Percentiles rank a stretch among this genome's conserved stretches.
phyloP scores from a whole-genome alignment of 2,329 filamentous ascomycete species.

The Sporothrix brasiliensis region DNA sequence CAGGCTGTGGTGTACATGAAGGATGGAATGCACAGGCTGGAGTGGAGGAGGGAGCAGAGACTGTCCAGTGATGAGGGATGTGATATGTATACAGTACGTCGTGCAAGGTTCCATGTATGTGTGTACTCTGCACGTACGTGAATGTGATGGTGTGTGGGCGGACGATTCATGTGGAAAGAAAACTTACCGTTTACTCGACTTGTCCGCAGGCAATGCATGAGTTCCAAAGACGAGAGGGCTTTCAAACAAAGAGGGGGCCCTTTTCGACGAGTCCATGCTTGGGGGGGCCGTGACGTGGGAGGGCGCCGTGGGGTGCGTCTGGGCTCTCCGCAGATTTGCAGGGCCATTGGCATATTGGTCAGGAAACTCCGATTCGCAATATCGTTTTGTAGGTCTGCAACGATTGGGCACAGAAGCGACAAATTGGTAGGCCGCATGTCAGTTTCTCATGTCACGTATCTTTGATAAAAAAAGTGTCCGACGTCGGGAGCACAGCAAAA shows the following conservation, averaged over 20 bases:
- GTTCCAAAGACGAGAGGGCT: conserved; percentile 41
- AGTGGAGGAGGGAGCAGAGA: not conserved
- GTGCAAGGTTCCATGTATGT: conserved; percentile 4
- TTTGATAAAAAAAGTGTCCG: not conserved
- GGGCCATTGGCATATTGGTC: conserved; percentile 28
- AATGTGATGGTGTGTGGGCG: not conserved
- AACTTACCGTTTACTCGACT: conserved; percentile 38
- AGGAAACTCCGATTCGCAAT: conserved; percentile 34
- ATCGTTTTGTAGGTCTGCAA: conserved; percentile 35
- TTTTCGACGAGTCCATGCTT: conserved; percentile 46
- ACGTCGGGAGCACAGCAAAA: not conserved
- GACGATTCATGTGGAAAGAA: conserved; percentile 12
- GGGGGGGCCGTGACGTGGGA: conserved; percentile 45
- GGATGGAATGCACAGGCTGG: not conserved
- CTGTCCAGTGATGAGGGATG: not conserved
- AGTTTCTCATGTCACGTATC: conserved; percentile 10
- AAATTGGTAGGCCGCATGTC: conserved; percentile 25
- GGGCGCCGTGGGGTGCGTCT: conserved; percentile 41
- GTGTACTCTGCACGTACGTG: not conserved
- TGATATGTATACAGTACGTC: not conserved
- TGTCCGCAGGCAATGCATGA: conserved; percentile 37
- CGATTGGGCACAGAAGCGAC: not conserved
- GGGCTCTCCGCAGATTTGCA: conserved; percentile 38
- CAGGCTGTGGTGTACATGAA: conserved; percentile 12
- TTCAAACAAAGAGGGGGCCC: conserved; percentile 43